These are phyloP conservation scores for Pichia terricola DNA, from an alignment of 1,139 yeast species.

Conservation along the genomic window DNA sequence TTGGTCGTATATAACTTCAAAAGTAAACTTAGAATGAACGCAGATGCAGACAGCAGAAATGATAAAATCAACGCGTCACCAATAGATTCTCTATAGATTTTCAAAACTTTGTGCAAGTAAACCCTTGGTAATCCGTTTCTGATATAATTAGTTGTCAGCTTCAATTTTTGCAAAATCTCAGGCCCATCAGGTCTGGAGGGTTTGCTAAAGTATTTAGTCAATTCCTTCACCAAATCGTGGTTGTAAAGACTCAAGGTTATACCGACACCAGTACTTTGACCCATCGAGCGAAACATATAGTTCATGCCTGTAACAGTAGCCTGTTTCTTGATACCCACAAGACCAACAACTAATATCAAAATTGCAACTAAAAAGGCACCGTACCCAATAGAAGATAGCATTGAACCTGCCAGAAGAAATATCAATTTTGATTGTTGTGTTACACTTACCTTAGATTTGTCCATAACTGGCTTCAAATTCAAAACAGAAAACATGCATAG, in stretches of 20 bases:
- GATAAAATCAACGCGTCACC: constrained; percentile 19
- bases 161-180: constrained; percentile 20
- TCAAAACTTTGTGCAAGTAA: constrained; percentile 19
- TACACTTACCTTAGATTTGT: constrained; percentile 9
- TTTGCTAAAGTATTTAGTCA: constrained; percentile 23
- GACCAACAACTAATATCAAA: constrained; percentile 36
- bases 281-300: constrained; percentile 37
- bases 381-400: constrained; percentile 30
- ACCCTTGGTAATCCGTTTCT: constrained; percentile 25
- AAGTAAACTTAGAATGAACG: constrained; percentile 17
- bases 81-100: constrained; percentile 20
- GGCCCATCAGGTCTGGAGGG: constrained; percentile 23
- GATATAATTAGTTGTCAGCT: constrained; percentile 27
- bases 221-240: constrained; percentile 20
- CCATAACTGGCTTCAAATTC: constrained; percentile 17
- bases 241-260: constrained; percentile 32
- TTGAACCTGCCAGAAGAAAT: constrained; percentile 29
- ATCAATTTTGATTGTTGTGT: constrained; percentile 16
- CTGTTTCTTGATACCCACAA: constrained; percentile 29
- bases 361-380: constrained; percentile 38
- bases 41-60: constrained; percentile 13
- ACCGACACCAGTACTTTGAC: constrained; percentile 39
- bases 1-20: constrained; percentile 10
- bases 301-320: constrained; percentile 35
- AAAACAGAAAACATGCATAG: constrained; percentile 13